These are phyloP conservation scores for Lactarius indigo DNA, from an alignment of 768 basidiomycete species.

Conservation along the genomic window DNA sequence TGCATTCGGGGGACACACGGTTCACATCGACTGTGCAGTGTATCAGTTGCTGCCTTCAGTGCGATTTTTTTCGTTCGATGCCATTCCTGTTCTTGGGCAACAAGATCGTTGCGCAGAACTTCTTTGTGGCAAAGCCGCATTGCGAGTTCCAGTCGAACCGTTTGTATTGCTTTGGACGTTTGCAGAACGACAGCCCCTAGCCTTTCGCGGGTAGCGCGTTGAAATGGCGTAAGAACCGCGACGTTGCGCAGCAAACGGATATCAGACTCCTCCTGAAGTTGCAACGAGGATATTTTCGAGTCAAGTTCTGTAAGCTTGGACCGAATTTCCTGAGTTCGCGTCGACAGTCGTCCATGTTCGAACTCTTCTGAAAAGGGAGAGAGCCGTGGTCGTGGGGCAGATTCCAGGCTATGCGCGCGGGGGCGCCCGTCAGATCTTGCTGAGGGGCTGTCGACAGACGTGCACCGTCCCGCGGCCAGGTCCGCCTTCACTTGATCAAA, in stretches of 20 bases:
- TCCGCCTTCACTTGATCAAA: slow-evolving; percentile 87
- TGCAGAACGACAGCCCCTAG: slow-evolving; percentile 58
- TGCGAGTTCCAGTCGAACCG: slow-evolving; percentile 67
- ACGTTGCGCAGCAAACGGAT: slow-evolving; percentile 78
- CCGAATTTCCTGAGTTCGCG: slow-evolving; percentile 56
- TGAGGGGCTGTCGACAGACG: slow-evolving; percentile 33
- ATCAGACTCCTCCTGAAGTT: slow-evolving; percentile 60
- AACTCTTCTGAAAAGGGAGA: slow-evolving; percentile 20
- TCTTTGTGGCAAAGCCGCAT: slow-evolving; percentile 72
- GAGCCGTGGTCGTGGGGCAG: slow-evolving; percentile 24
- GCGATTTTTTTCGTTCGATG: slow-evolving; percentile 65
- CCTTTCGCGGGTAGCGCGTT: slow-evolving; percentile 74
- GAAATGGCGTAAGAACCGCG: slow-evolving; percentile 84
- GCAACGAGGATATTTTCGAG: slow-evolving; percentile 47
- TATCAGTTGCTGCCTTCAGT: slow-evolving; percentile 66
- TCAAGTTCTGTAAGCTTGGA: slow-evolving; percentile 66
- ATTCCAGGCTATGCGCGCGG: slow-evolving; percentile 36
- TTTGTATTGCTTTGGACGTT: slow-evolving; percentile 61
- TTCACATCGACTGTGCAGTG: slow-evolving; percentile 46
- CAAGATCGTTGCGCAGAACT: slow-evolving; percentile 72
- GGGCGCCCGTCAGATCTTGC: slow-evolving; percentile 29
- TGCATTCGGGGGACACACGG: slow-evolving; percentile 27
- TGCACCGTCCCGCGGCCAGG: slow-evolving; percentile 52
- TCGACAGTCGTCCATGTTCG: slow-evolving; percentile 37
- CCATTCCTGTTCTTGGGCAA: slow-evolving; percentile 65